Evolutionary conservation across 2,329 filamentous ascomycete genomes (phyloP).

Genomic region (Juglanconis oblonga): DNA sequence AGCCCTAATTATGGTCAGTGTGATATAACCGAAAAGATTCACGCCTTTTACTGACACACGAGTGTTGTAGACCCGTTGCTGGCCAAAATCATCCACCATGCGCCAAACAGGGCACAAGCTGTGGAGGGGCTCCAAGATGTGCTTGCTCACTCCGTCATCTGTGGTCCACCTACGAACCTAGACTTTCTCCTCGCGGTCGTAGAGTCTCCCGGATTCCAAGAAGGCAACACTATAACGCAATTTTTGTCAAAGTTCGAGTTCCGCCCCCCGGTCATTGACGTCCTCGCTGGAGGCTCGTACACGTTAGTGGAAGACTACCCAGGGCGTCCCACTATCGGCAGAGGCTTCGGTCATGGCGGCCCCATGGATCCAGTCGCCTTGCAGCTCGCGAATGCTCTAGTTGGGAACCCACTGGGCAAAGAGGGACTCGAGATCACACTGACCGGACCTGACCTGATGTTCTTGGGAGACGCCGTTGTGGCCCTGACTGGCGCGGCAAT

Average conservation of each 20-base stretch:
- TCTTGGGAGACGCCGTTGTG: slow-evolving; percentile 51
- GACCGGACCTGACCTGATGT: slow-evolving; percentile 56
- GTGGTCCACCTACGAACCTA: slow-evolving; percentile 55
- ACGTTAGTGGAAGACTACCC: slow-evolving; percentile 59
- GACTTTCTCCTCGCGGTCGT: slow-evolving; percentile 52
- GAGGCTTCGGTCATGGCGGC: slow-evolving; percentile 57
- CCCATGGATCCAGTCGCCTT: slow-evolving; percentile 61
- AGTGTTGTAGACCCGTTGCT: slow-evolving; percentile 44
- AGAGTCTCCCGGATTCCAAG: slow-evolving; percentile 39
- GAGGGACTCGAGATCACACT: slow-evolving; percentile 61
- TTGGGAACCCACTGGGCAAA: slow-evolving; percentile 48
- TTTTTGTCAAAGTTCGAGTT: slow-evolving; percentile 52
- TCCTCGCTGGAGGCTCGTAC: slow-evolving; percentile 53
- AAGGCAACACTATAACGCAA: slow-evolving; percentile 54
- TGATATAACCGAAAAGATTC: background rate
- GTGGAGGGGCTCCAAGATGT: slow-evolving; percentile 41
- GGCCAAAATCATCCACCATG: slow-evolving; percentile 57
- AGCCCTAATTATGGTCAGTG: slow-evolving; percentile 52
- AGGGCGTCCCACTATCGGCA: slow-evolving; percentile 52
- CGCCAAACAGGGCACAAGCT: slow-evolving; percentile 34
- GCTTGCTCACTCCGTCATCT: slow-evolving; percentile 43
- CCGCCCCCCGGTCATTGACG: slow-evolving; percentile 49
- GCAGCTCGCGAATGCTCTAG: slow-evolving; percentile 56
- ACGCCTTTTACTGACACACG: background rate
- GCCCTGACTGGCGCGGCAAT: slow-evolving; percentile 56